A percentile compares a stretch with the other conserved stretches of the same genome.
Evolutionary conservation across 352 stramenopile genomes (phyloP).

Genomic region (Vaucheria bursata): DNA sequence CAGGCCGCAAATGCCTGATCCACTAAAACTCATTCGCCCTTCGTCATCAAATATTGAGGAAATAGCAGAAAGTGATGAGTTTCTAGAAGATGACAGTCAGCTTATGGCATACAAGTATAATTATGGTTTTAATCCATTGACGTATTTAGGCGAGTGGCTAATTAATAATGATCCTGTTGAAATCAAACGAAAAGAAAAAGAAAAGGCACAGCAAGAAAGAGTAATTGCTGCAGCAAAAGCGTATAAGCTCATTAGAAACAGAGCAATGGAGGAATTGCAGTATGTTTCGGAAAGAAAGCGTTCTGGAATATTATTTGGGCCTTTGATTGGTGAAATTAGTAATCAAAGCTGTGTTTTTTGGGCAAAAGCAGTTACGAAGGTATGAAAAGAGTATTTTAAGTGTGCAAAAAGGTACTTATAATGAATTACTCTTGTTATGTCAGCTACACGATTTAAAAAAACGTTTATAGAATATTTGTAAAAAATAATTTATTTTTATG

Average conservation of each 20-base stretch:
- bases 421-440: not conserved
- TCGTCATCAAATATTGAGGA: not conserved
- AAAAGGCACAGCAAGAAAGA: not conserved
- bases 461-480: not conserved
- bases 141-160: not conserved
- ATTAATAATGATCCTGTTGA: not conserved
- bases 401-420: not conserved
- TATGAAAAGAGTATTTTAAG: not conserved
- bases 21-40: not conserved
- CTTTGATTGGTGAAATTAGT: not conserved
- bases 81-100: not conserved
- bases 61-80: not conserved
- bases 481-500: not conserved
- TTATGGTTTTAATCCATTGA: not conserved
- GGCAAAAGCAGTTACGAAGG: not conserved
- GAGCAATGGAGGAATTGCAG: not conserved
- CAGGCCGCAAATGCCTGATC: not conserved
- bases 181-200: not conserved
- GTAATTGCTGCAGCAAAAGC: not conserved
- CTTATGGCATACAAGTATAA: slow-evolving; percentile 1
- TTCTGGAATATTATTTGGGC: not conserved
- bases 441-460: not conserved
- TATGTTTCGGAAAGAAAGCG: not conserved
- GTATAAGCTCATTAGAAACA: not conserved
- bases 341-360: not conserved